These are phyloP conservation scores for Hypoxylon fuscum DNA, from an alignment of 495 filamentous ascomycete species.

Conservation along the genomic window DNA sequence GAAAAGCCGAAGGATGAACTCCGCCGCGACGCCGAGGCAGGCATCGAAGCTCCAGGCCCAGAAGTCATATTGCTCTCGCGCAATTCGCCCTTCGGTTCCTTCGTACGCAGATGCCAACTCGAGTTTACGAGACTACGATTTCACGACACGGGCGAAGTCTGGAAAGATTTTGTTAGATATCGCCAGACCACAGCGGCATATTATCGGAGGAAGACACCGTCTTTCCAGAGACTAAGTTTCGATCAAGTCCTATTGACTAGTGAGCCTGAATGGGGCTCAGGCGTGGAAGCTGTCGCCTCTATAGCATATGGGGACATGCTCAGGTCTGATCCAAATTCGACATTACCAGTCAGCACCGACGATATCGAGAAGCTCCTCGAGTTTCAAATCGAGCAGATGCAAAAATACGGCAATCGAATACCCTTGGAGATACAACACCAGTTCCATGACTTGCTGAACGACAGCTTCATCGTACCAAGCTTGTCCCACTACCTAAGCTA, in stretches of 20 bases:
- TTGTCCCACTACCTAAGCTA: slow-evolving; percentile 84
- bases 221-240: slow-evolving; percentile 67
- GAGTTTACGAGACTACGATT: slow-evolving; percentile 87
- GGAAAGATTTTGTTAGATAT: slow-evolving; percentile 82
- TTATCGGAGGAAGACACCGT: slow-evolving; percentile 76
- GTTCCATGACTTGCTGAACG: slow-evolving; percentile 71
- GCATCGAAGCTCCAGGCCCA: slow-evolving; percentile 35
- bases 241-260: slow-evolving; percentile 69
- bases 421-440: slow-evolving; percentile 71
- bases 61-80: slow-evolving; percentile 63
- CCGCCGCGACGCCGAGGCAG: slow-evolving; percentile 56
- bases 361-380: slow-evolving; percentile 86
- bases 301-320: slow-evolving; percentile 71
- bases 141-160: slow-evolving; percentile 75
- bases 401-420: slow-evolving; percentile 74
- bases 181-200: slow-evolving; percentile 74
- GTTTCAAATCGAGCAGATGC: slow-evolving; percentile 86
- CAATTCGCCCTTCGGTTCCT: slow-evolving; percentile 85
- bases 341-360: slow-evolving; percentile 70
- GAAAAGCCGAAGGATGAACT: slow-evolving; percentile 68
- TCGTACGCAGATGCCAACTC: slow-evolving; percentile 76
- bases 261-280: slow-evolving; percentile 55
- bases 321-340: slow-evolving; percentile 52
- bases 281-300: slow-evolving; percentile 60
- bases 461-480: slow-evolving; percentile 72